Conservation (phyloP, 1,139 yeast species). For the Zygoascus meyerae region DNA sequence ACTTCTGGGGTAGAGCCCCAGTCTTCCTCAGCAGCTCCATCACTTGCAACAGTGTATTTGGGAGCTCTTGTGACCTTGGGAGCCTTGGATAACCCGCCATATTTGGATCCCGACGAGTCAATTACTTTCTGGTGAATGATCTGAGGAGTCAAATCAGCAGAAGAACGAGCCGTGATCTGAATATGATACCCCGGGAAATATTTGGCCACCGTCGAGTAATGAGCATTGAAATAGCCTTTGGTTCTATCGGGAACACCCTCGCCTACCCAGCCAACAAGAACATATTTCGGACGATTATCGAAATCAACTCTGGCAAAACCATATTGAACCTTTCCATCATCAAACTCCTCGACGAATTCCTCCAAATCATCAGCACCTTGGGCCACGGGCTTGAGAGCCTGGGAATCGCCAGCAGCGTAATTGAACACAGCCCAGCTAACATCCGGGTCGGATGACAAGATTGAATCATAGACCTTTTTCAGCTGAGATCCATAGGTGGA, state of each 20-base stretch:
- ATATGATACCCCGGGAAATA: slow-evolving; percentile 72
- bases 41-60: slow-evolving; percentile 29
- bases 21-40: slow-evolving; percentile 41
- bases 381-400: slow-evolving; percentile 32
- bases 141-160: slow-evolving; percentile 76
- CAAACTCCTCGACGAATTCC: slow-evolving; percentile 76
- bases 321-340: slow-evolving; percentile 84
- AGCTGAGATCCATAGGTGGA: slow-evolving; percentile 36
- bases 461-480: slow-evolving; percentile 36
- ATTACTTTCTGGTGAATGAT: slow-evolving; percentile 73
- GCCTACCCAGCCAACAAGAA: slow-evolving; percentile 78
- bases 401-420: slow-evolving; percentile 32
- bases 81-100: slow-evolving; percentile 44
- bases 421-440: slow-evolving; percentile 40
- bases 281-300: slow-evolving; percentile 79
- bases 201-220: slow-evolving; percentile 37
- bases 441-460: slow-evolving; percentile 38
- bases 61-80: slow-evolving; percentile 32
- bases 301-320: slow-evolving; percentile 86
- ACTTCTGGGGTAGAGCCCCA: slow-evolving; percentile 53
- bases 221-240: slow-evolving; percentile 41
- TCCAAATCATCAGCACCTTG: slow-evolving; percentile 47
- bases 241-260: slow-evolving; percentile 43
- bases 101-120: slow-evolving; percentile 94
- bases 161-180: slow-evolving; percentile 93